phyloP scores from a whole-genome alignment of 2,329 filamentous ascomycete species.

The Pestalotiopsis sp. region DNA sequence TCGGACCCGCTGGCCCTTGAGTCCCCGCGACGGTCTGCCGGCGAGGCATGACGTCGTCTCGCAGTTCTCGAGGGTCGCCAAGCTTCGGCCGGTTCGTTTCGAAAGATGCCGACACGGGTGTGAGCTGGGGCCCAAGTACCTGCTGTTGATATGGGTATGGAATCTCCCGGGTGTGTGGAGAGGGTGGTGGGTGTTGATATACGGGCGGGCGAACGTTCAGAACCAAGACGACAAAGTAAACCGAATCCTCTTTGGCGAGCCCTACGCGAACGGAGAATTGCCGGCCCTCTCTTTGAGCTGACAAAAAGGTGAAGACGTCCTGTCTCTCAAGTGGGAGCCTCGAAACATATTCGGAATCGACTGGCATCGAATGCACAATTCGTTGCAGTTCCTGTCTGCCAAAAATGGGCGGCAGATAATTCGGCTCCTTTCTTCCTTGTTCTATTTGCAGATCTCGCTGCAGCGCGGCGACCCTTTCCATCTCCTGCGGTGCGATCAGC shows the following conservation, averaged over 20 bases:
- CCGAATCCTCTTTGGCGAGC: constrained; percentile 60
- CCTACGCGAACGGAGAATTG: constrained; percentile 54
- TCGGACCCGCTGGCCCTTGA: constrained; percentile 33
- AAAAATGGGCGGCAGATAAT: constrained; percentile 66
- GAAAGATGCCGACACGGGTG: constrained; percentile 48
- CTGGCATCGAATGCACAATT: constrained; percentile 56
- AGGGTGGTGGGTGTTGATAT: constrained; percentile 46
- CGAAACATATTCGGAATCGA: constrained; percentile 53
- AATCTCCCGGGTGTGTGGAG: constrained; percentile 45
- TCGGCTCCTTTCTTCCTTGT: constrained; percentile 58
- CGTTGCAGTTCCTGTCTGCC: constrained; percentile 54
- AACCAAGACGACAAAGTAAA: constrained; percentile 62
- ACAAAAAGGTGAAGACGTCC: constrained; percentile 57
- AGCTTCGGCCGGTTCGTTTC: constrained; percentile 45
- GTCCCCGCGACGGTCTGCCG: constrained; percentile 31
- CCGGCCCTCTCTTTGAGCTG: constrained; percentile 52
- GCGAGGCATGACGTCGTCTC: constrained; percentile 33
- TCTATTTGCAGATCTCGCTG: constrained; percentile 59
- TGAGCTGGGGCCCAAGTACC: constrained; percentile 43
- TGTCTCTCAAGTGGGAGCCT: constrained; percentile 54
- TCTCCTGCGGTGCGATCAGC: constrained; percentile 52
- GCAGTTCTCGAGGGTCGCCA: constrained; percentile 27
- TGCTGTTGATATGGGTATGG: constrained; percentile 43
- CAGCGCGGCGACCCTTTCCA: constrained; percentile 51
- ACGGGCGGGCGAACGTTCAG: constrained; percentile 39